Conservation (phyloP, 2,329 filamentous ascomycete genomes). For the Gremmenia infestans region DNA sequence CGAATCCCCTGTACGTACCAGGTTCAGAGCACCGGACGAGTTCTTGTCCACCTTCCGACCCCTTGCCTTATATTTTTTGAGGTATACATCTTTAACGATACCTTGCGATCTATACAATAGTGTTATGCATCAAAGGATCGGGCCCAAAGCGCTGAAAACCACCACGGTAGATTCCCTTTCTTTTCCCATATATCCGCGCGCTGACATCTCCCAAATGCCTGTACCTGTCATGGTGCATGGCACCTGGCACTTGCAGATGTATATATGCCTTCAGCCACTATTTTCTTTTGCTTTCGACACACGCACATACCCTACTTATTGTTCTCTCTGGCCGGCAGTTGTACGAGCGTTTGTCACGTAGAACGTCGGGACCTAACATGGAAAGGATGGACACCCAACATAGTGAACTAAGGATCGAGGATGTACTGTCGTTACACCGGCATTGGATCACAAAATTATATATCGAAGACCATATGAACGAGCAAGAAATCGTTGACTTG, state of each 20-base stretch:
- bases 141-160: not conserved
- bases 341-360: not conserved
- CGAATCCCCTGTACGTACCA: not conserved
- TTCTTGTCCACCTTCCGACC: not conserved
- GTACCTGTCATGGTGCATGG: not conserved
- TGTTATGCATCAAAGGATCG: not conserved
- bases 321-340: not conserved
- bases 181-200: not conserved
- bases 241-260: not conserved
- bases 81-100: not conserved
- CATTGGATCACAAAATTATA: constrained; percentile 21
- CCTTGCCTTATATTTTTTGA: not conserved
- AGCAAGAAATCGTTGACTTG: constrained; percentile 18
- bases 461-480: constrained; percentile 17
- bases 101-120: not conserved
- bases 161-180: too few relatives aligned
- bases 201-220: not conserved
- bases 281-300: not conserved
- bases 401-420: constrained; percentile 19
- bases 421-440: constrained; percentile 19
- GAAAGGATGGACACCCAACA: constrained; percentile 15
- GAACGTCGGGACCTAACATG: not conserved
- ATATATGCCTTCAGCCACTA: not conserved
- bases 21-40: not conserved
- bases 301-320: not conserved